Conservation (phyloP, 306 rosid genomes). For the Cucurbita moschata region DNA sequence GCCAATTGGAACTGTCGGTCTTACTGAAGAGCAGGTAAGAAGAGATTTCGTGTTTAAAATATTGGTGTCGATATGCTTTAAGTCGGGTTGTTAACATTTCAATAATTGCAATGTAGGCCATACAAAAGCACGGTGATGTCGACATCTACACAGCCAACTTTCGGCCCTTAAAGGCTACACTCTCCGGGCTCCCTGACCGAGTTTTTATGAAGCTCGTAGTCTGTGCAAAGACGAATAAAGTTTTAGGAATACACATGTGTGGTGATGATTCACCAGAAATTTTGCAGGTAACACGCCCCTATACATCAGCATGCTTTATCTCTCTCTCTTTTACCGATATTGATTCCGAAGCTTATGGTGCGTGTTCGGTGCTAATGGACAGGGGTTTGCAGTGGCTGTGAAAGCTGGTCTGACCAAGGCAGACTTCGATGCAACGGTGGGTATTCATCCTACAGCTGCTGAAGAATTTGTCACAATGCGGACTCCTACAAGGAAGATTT, state of each 20-base stretch:
- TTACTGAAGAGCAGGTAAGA: conserved; percentile 77
- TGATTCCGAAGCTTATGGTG: conserved; percentile 6
- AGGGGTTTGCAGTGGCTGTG: conserved; percentile 94
- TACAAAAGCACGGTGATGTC: conserved; percentile 57
- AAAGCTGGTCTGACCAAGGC: conserved; percentile 92
- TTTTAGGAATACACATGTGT: conserved; percentile 83
- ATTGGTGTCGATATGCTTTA: background rate
- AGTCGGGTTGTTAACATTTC: background rate
- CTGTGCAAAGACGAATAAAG: conserved; percentile 58
- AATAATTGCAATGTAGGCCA: conserved; percentile 43
- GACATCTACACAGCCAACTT: conserved; percentile 78
- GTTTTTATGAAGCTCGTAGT: conserved; percentile 77
- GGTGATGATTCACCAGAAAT: conserved; percentile 94
- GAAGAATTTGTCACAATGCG: conserved; percentile 96
- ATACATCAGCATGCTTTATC: conserved; percentile 3
- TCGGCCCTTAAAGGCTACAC: conserved; percentile 85
- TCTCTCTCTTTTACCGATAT: conserved; percentile 1
- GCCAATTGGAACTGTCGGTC: conserved; percentile 89
- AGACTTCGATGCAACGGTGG: conserved; percentile 82
- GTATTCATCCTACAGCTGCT: conserved; percentile 88
- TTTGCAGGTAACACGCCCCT: conserved; percentile 42
- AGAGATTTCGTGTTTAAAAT: background rate
- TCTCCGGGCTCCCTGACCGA: conserved; percentile 88
- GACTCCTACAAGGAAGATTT: conserved; percentile 61
- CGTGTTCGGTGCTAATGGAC: conserved; percentile 8